A percentile compares a stretch with the other conserved stretches of the same genome.
Conservation (phyloP, 2,329 filamentous ascomycete genomes). For the Stagonosporopsis vannaccii region DNA sequence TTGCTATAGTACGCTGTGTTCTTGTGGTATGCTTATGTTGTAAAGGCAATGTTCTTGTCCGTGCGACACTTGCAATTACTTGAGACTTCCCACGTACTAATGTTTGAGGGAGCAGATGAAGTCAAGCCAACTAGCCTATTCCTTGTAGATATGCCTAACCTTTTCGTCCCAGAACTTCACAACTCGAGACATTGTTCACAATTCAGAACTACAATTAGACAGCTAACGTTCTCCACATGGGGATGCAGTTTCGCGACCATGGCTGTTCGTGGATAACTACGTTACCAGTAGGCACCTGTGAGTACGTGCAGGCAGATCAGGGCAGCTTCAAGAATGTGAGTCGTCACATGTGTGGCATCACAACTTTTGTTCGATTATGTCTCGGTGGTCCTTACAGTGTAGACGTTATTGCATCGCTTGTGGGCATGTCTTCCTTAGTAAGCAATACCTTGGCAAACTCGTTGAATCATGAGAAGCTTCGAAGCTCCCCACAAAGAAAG, state of each 20-base stretch:
- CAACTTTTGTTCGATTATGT: too few relatives aligned
- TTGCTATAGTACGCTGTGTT: background rate
- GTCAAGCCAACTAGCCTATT: background rate
- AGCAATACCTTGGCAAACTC: background rate
- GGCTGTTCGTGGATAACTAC: background rate
- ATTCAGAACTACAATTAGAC: too few relatives aligned
- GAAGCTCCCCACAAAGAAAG: slow-evolving; percentile 6
- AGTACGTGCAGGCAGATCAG: background rate
- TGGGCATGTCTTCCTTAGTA: slow-evolving; percentile 7
- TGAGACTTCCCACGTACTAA: background rate
- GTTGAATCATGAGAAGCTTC: background rate
- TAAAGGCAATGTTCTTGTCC: background rate
- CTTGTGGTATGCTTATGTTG: background rate
- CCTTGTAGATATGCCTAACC: background rate
- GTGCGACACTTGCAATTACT: background rate
- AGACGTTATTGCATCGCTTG: background rate
- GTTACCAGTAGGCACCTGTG: background rate
- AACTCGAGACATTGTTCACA: too few relatives aligned
- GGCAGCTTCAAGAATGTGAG: background rate
- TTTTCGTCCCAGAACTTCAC: background rate
- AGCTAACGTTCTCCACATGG: too few relatives aligned
- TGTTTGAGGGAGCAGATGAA: background rate
- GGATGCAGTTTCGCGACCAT: too few relatives aligned
- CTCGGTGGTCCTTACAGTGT: background rate
- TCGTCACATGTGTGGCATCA: background rate